Base-by-base conservation (phyloP, 1,139 yeast species). In the Candida pseudoviswanathii region DNA sequence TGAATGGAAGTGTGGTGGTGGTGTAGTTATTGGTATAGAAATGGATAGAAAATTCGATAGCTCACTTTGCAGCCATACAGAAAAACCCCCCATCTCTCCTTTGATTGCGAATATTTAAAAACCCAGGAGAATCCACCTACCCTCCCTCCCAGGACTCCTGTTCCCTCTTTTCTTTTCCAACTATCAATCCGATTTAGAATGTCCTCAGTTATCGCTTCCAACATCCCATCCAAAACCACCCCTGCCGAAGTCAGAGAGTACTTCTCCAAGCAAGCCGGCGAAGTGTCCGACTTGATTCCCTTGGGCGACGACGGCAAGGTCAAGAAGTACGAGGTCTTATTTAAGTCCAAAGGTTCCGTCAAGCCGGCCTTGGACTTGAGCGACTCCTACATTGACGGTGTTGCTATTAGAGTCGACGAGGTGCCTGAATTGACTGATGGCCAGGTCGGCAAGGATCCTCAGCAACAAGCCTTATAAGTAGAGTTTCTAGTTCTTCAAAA, bases 341-440 rank as follows among this genome's bases (percentile, higher is more conserved):
- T 87, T 63, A 81, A 74, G 49, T 76, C 76, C 54, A 70, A 78
- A 7, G 78, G 80, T 54, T 95, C 95, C 2, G 78, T 85, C 49
- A 75, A 82, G 43, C 86, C 94, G 10, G 95, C 96, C 0, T 64
- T 86, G 30, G 72, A 88, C 50, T 71, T 88, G 51, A 81, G 85
- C 56, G 92, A 88, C 45, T 91, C 94, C 4, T 89, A 85, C 63
- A 75, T 87, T 47, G 88, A 82, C 46, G 86, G 86, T 9, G 65
- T 68, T 48, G 70, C 77, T 30, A 81, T 86, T 44, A 63, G 65
- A 43, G 86, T 86, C 32, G 71, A 70, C 43, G 77, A 76, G 55
- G 51, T 37, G n/a, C 30, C 31, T 68, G 69, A 50, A 55, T 61
- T 24, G 65, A 63, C 50, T 30, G 47, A 47, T 43, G 48, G 46